Conservation (phyloP, 441 rosid genomes). For the Eruca vesicaria region DNA sequence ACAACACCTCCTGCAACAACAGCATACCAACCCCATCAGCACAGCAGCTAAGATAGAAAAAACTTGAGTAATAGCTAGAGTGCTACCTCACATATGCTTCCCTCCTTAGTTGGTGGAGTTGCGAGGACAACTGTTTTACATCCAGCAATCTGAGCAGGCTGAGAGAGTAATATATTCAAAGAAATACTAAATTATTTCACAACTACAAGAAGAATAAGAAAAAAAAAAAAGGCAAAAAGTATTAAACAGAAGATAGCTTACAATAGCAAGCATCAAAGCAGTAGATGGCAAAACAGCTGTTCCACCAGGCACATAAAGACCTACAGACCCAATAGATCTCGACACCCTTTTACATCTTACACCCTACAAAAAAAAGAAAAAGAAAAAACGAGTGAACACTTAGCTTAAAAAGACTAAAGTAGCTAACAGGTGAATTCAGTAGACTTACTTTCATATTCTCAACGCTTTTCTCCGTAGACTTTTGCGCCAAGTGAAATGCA, state of each 20-base stretch:
- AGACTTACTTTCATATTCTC: conserved; percentile 86
- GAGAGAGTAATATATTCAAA: conserved; percentile 17
- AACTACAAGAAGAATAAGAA: neutral
- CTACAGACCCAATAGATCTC: conserved; percentile 83
- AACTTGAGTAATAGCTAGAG: neutral
- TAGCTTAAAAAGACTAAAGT: neutral
- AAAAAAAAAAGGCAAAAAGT: neutral
- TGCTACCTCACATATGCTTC: conserved; percentile 88
- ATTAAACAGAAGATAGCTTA: conserved; percentile 41
- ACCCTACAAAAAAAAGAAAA: conserved; percentile 57
- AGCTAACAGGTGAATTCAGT: neutral
- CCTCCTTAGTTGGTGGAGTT: conserved; percentile 84
- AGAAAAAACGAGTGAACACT: conserved; percentile 4
- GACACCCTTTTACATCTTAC: conserved; percentile 86
- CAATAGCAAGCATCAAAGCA: conserved; percentile 90
- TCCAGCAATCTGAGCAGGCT: conserved; percentile 99
- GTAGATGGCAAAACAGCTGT: conserved; percentile 96
- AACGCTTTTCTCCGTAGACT: conserved; percentile 54
- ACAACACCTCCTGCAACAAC: conserved; percentile 66
- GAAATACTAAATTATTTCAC: conserved; percentile 5
- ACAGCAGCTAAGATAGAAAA: neutral
- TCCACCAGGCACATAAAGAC: conserved; percentile 95
- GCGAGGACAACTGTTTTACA: conserved; percentile 89
- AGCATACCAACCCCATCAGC: conserved; percentile 4
- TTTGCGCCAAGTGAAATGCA: conserved; percentile 88